Evolutionary conservation across 495 filamentous ascomycete genomes (phyloP).

Genomic region (Bathelium albidoporum): DNA sequence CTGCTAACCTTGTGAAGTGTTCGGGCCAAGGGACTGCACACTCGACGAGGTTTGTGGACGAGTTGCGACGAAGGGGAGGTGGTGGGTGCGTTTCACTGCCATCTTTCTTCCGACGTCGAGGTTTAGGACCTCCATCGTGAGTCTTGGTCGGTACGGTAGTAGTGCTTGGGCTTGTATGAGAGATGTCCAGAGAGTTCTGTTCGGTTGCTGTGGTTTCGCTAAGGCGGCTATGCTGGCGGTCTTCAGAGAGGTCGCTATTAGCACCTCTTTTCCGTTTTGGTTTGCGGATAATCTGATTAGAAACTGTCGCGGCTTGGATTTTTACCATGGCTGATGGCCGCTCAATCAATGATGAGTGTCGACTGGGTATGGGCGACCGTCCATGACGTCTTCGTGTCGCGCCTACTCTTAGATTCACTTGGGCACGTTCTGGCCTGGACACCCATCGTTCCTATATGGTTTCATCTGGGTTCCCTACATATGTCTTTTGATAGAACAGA

Average conservation of each 20-base stretch:
- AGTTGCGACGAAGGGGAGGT: slow-evolving; percentile 29
- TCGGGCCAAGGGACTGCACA: slow-evolving; percentile 58
- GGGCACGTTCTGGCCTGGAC: not conserved
- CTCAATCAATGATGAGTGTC: not conserved
- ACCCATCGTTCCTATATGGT: too few species aligned
- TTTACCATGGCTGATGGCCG: slow-evolving; percentile 39
- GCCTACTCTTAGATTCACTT: not conserved
- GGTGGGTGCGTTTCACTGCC: slow-evolving; percentile 13
- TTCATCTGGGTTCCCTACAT: not conserved
- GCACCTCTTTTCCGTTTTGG: slow-evolving; percentile 40
- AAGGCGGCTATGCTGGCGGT: slow-evolving; percentile 13
- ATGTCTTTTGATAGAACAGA: too few species aligned
- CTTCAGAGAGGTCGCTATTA: slow-evolving; percentile 17
- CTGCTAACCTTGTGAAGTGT: slow-evolving; percentile 58
- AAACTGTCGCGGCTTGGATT: slow-evolving; percentile 46
- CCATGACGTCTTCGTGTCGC: slow-evolving; percentile 1
- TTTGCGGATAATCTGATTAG: slow-evolving; percentile 43
- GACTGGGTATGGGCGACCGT: not conserved
- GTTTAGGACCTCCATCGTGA: slow-evolving; percentile 45
- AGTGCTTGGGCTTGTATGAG: slow-evolving; percentile 16
- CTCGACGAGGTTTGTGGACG: slow-evolving; percentile 37
- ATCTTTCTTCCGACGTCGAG: slow-evolving; percentile 29
- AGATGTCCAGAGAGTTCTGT: not conserved
- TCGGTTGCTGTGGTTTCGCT: slow-evolving; percentile 3
- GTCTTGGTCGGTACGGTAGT: slow-evolving; percentile 42